phyloP scores from a whole-genome alignment of 192 early-diverging fungal species.

The Spizellomyces punctatus region DNA sequence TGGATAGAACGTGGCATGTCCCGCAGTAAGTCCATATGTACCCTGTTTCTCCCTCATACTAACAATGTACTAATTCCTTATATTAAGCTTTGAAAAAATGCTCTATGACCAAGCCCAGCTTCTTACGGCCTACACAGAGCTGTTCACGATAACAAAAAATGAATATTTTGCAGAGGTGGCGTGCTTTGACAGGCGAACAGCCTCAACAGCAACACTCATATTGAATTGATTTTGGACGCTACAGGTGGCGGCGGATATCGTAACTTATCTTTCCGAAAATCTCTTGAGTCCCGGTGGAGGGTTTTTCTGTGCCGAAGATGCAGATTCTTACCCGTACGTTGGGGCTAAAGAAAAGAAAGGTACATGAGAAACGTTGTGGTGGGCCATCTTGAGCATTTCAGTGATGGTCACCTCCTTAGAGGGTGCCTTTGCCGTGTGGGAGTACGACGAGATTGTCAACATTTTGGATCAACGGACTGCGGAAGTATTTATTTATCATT shows the following conservation, averaged over 20 bases:
- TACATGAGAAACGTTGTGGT: conserved; percentile 11
- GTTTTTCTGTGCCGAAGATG: conserved; percentile 71
- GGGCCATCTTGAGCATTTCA: neutral
- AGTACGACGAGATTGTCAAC: conserved; percentile 45
- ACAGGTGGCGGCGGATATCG: conserved; percentile 52
- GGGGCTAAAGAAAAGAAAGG: conserved; percentile 48
- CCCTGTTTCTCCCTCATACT: neutral
- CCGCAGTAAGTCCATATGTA: conserved; percentile 47
- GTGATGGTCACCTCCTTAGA: conserved; percentile 33
- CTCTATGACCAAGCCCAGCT: conserved; percentile 74
- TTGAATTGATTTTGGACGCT: neutral
- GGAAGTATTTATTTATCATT: conserved; percentile 51
- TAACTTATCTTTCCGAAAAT: conserved; percentile 58
- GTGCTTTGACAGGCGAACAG: neutral
- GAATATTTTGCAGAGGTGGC: conserved; percentile 43
- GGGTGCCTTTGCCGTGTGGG: conserved; percentile 70
- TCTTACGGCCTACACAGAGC: conserved; percentile 45
- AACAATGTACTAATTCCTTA: neutral
- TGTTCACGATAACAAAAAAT: conserved; percentile 53
- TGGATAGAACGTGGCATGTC: conserved; percentile 55
- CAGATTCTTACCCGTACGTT: conserved; percentile 56
- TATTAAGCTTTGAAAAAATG: conserved; percentile 66
- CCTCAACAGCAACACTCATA: too few species aligned
- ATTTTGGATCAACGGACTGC: conserved; percentile 42
- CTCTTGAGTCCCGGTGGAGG: conserved; percentile 49